Evolutionary conservation across 2,329 filamentous ascomycete genomes (phyloP).

Genomic region (Cordyceps militaris): DNA sequence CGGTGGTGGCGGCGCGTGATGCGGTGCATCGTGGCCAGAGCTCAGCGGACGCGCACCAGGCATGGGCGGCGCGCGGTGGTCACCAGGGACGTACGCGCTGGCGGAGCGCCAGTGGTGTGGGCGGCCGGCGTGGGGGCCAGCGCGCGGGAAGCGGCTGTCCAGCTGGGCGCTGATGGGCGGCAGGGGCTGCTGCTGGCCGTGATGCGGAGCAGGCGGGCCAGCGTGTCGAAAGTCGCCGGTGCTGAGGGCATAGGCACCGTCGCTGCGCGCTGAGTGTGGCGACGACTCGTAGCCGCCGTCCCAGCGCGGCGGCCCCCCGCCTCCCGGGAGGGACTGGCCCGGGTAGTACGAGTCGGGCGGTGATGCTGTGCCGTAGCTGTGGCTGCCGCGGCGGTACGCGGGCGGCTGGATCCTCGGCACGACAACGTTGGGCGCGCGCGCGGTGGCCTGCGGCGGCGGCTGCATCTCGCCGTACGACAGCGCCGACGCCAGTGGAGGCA

Average conservation of each 20-base stretch:
- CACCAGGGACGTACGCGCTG: slow-evolving; percentile 2
- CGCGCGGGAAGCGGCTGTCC: background rate
- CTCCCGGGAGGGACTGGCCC: background rate
- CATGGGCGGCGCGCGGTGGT: background rate
- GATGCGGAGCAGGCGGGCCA: background rate
- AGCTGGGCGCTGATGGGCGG: slow-evolving; percentile 22
- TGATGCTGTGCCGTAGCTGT: background rate
- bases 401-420: slow-evolving; percentile 20
- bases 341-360: slow-evolving; percentile 4
- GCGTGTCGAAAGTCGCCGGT: background rate
- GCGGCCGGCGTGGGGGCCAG: background rate
- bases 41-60: background rate
- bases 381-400: slow-evolving; percentile 15
- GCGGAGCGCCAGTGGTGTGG: slow-evolving; percentile 10
- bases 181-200: slow-evolving; percentile 12
- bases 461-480: slow-evolving; percentile 7
- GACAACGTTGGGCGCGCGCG: slow-evolving; percentile 18
- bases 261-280: slow-evolving; percentile 7
- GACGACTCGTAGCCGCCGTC: slow-evolving; percentile 6
- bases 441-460: background rate
- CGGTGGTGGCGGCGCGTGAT: background rate
- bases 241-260: background rate
- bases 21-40: background rate
- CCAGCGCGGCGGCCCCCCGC: background rate
- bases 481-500: slow-evolving; percentile 6